Conservation (phyloP, 1,284 basidiomycete genomes). For the Heterobasidion parviporum region DNA sequence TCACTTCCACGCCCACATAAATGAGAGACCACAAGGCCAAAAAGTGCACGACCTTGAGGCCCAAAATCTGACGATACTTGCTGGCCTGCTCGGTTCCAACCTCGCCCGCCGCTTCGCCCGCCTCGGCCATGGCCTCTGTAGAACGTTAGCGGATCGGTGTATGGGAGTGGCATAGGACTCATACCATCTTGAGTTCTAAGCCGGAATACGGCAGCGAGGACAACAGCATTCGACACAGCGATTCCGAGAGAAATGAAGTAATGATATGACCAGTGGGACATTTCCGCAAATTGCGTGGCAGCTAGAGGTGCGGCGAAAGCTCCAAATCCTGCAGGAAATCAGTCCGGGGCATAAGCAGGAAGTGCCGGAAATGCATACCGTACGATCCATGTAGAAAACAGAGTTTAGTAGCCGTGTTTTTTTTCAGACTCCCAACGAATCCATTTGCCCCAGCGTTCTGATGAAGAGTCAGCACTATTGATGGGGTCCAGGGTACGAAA, state of each 20-base stretch:
- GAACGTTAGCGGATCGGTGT: not conserved
- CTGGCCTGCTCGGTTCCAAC: constrained; percentile 28
- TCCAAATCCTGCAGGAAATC: constrained; percentile 40
- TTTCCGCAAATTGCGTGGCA: constrained; percentile 57
- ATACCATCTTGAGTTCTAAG: constrained; percentile 41
- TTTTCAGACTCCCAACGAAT: constrained; percentile 36
- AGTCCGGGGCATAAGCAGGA: not conserved
- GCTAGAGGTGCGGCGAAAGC: constrained; percentile 62
- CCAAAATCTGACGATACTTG: constrained; percentile 48
- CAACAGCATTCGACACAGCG: constrained; percentile 34
- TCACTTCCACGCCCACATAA: constrained; percentile 63
- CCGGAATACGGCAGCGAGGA: constrained; percentile 43
- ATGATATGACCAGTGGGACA: constrained; percentile 46
- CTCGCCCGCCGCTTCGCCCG: constrained; percentile 29
- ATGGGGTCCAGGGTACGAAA: not conserved
- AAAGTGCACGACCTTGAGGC: constrained; percentile 44
- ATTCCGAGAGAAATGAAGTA: constrained; percentile 56
- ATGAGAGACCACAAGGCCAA: constrained; percentile 57
- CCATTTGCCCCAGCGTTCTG: constrained; percentile 49
- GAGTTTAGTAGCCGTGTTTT: constrained; percentile 41
- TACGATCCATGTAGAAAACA: constrained; percentile 47
- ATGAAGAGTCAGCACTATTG: not conserved
- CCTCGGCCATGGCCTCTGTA: constrained; percentile 21
- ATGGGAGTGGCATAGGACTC: not conserved
- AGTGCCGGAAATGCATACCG: constrained; percentile 10